These are phyloP conservation scores for Trifolium pratense DNA, from an alignment of 306 rosid species.

Conservation along the genomic window DNA sequence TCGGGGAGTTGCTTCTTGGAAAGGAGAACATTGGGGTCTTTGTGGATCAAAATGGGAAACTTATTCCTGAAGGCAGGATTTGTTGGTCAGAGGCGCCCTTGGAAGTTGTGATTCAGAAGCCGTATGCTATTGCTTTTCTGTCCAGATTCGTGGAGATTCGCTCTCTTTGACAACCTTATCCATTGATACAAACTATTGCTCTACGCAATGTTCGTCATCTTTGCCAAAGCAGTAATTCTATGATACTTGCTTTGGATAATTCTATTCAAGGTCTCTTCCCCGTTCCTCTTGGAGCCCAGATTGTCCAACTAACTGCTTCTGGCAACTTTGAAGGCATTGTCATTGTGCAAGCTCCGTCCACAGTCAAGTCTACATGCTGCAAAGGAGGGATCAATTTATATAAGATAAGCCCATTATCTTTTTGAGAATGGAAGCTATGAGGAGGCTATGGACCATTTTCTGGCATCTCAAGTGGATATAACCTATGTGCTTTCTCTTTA, in stretches of 20 bases:
- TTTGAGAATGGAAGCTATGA: conserved; percentile 94
- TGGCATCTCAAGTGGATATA: conserved; percentile 89
- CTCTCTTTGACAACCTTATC: conserved; percentile 83
- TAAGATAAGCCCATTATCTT: conserved; percentile 94
- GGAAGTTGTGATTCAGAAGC: conserved; percentile 79
- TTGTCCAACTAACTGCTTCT: conserved; percentile 97
- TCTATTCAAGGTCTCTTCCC: conserved; percentile 92
- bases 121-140: conserved; percentile 82
- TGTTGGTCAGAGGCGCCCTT: conserved; percentile 98
- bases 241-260: conserved; percentile 73
- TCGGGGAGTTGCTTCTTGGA: conserved; percentile 97
- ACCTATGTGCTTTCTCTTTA: conserved; percentile 88
- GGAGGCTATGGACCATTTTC: conserved; percentile 96
- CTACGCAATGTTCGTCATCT: conserved; percentile 83
- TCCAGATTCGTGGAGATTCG: conserved; percentile 95
- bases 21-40: conserved; percentile 99
- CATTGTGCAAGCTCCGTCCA: conserved; percentile 97
- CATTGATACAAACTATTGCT: conserved; percentile 89
- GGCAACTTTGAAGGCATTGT: conserved; percentile 97
- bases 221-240: conserved; percentile 62
- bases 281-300: conserved; percentile 99
- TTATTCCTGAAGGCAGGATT: conserved; percentile 87
- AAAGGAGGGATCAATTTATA: conserved; percentile 93
- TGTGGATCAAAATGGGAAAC: conserved; percentile 97
- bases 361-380: conserved; percentile 92